Conservation (phyloP, 176 grass and related monocot species). For the Triticum timopheevii region DNA sequence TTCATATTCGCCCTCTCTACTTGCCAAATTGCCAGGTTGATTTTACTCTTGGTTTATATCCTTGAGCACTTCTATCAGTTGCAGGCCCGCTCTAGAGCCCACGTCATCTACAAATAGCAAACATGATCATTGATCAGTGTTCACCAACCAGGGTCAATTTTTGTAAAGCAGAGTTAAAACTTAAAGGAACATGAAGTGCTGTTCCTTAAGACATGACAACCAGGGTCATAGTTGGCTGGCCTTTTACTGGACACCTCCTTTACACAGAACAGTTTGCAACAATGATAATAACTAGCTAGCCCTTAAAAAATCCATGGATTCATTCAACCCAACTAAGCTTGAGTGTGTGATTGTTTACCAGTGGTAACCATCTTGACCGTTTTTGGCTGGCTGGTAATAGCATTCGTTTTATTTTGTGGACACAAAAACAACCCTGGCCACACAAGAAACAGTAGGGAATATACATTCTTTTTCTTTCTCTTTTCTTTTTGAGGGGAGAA, state of each 20-base stretch:
- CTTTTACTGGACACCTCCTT: too few relatives aligned
- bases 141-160: too few relatives aligned
- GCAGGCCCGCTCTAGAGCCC: conserved; percentile 65
- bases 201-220: neutral
- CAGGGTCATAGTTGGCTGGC: too few relatives aligned
- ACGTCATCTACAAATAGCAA: conserved; percentile 73
- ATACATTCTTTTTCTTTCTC: neutral
- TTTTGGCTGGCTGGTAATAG: neutral
- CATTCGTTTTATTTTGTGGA: neutral
- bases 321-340: conserved; percentile 2
- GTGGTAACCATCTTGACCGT: neutral
- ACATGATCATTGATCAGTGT: too few relatives aligned
- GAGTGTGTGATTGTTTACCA: neutral
- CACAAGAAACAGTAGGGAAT: neutral
- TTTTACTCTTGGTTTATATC: conserved; percentile 62
- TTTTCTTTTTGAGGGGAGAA: too few relatives aligned
- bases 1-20: conserved; percentile 91
- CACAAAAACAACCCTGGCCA: neutral
- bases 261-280: too few relatives aligned
- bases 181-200: neutral
- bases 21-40: conserved; percentile 76
- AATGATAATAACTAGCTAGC: too few relatives aligned
- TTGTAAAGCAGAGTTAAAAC: neutral
- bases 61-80: conserved; percentile 38
- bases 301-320: neutral